Evolutionary conservation across 225 moss, liverwort and hornwort genomes (phyloP).

Genomic region (Physcomitrellopsis africana): DNA sequence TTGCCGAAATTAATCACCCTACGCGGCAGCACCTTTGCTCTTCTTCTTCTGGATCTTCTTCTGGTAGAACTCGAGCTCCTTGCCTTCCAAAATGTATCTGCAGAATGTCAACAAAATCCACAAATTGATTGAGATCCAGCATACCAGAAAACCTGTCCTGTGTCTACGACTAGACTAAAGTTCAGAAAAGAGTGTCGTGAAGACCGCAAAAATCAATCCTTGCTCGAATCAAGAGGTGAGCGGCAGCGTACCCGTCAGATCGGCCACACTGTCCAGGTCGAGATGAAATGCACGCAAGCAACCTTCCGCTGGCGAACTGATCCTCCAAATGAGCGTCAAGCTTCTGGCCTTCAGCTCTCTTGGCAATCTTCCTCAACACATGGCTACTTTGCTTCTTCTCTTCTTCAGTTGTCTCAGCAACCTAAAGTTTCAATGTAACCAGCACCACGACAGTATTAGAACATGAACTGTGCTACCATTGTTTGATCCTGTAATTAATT

Average conservation of each 20-base stretch:
- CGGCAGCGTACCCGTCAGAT: constrained; percentile 55
- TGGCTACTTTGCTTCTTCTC: constrained; percentile 56
- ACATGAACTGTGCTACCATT: no score
- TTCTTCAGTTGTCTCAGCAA: constrained; percentile 48
- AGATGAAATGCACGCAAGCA: constrained; percentile 62
- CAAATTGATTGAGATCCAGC: no score
- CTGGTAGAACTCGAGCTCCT: constrained; percentile 90
- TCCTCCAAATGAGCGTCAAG: constrained; percentile 82
- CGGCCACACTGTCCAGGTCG: constrained; percentile 95
- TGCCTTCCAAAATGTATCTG: constrained; percentile 92
- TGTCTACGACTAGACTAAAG: no score
- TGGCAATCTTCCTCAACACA: constrained; percentile 68
- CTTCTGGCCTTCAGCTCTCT: constrained; percentile 76
- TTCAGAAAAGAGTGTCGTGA: no score
- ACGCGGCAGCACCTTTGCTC: constrained; percentile 82
- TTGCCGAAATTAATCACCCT: constrained; percentile 30
- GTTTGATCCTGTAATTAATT: no score
- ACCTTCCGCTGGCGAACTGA: constrained; percentile 86
- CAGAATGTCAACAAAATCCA: neutral
- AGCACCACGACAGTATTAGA: no score
- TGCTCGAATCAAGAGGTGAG: neutral
- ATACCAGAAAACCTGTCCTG: neutral
- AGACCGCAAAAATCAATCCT: neutral
- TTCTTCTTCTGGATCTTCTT: constrained; percentile 98
- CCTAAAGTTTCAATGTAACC: constrained; percentile 25